These are phyloP conservation scores for Hypoxylon rubiginosum DNA, from an alignment of 2,329 filamentous ascomycete genomes.

Conservation along the genomic window DNA sequence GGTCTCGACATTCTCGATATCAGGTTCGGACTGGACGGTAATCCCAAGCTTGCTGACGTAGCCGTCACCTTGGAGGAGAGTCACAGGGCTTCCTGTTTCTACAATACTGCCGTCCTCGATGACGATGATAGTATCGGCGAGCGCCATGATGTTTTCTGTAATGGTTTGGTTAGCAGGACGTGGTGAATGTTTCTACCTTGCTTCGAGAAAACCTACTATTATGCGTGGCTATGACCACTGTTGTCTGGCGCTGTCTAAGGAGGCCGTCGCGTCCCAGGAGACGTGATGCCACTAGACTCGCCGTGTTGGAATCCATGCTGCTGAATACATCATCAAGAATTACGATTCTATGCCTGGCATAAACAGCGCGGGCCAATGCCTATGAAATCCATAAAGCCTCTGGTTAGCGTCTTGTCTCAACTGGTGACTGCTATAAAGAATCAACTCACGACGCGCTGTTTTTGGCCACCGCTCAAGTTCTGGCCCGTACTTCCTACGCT, in stretches of 20 bases:
- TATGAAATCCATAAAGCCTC: constrained; percentile 25
- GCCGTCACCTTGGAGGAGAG: not conserved
- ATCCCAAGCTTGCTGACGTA: not conserved
- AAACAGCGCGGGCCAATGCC: constrained; percentile 57
- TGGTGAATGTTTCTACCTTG: not conserved
- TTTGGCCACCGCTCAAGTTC: constrained; percentile 31
- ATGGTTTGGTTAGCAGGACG: not conserved
- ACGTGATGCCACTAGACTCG: constrained; percentile 49
- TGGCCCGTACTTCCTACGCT: constrained; percentile 45
- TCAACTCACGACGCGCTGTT: constrained; percentile 42
- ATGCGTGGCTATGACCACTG: constrained; percentile 48
- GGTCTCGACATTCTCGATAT: not conserved
- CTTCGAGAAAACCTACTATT: constrained; percentile 26
- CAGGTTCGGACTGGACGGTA: not conserved
- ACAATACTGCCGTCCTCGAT: not conserved
- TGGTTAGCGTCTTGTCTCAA: not conserved
- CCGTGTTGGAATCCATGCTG: constrained; percentile 55
- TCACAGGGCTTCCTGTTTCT: not conserved
- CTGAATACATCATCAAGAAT: constrained; percentile 58
- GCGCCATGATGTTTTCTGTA: not conserved
- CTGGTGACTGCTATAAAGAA: not conserved
- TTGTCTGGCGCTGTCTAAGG: constrained; percentile 50
- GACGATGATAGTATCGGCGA: not conserved
- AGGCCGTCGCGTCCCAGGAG: constrained; percentile 49
- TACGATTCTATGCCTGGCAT: constrained; percentile 51